Evolutionary conservation across 2,329 filamentous ascomycete species (phyloP).

Genomic region (Colletotrichum incanum): DNA sequence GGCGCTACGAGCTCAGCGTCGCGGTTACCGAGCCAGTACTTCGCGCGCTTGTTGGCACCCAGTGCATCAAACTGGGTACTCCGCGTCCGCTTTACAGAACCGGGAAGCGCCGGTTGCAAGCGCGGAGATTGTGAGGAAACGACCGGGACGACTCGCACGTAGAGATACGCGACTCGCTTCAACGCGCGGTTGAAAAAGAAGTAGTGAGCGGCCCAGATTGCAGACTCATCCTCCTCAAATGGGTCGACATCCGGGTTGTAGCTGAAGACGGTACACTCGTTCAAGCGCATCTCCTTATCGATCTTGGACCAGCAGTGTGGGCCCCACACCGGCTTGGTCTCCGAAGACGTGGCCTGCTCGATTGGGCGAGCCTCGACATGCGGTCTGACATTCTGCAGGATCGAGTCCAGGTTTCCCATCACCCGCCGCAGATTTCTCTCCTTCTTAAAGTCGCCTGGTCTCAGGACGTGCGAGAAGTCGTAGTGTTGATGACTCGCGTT

Average conservation of each 20-base stretch:
- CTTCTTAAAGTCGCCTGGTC: conserved; percentile 90
- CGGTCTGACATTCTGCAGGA: conserved; percentile 88
- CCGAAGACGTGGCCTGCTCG: conserved; percentile 57
- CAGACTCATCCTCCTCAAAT: conserved; percentile 91
- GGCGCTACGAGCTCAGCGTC: conserved; percentile 64
- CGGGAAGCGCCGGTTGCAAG: conserved; percentile 46
- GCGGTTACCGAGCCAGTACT: conserved; percentile 88
- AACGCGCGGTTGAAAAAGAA: conserved; percentile 96
- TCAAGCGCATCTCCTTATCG: conserved; percentile 94
- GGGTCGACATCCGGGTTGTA: conserved; percentile 93
- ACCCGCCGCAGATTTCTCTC: conserved; percentile 85
- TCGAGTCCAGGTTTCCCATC: conserved; percentile 90
- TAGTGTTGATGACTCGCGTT: conserved; percentile 94
- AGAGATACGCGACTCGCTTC: conserved; percentile 95
- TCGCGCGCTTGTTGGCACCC: conserved; percentile 84
- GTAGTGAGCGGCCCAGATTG: conserved; percentile 96
- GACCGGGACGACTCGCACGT: conserved; percentile 89
- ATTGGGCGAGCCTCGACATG: conserved; percentile 63
- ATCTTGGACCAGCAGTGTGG: conserved; percentile 93
- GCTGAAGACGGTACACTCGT: conserved; percentile 90
- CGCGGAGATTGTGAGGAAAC: conserved; percentile 69
- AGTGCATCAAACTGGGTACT: conserved; percentile 49
- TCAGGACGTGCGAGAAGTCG: conserved; percentile 93
- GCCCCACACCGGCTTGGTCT: conserved; percentile 77
- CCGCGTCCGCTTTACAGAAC: conserved; percentile 47